Base-by-base conservation (phyloP, 2,329 filamentous ascomycete species). In the Curvularia sp. region DNA sequence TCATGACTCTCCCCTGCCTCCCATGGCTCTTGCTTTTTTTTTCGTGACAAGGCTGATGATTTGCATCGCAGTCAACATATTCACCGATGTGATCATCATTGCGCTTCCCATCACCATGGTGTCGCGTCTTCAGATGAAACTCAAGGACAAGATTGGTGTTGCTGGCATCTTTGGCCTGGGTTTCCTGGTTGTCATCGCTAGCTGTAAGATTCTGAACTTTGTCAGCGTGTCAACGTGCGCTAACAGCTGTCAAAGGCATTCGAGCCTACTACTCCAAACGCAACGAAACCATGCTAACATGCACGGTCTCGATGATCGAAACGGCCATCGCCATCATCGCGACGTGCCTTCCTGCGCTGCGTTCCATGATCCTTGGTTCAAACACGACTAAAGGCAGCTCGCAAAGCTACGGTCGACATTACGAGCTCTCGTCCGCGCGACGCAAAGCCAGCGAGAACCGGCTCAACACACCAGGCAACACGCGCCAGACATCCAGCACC, bases 271-370 rank as follows among this genome's bases (percentile, higher is more conserved):
- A 67, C 33, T 66, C 67, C 13, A 54, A 55, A 12, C 53, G 31
- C 35, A 55, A 69, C 47, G 53, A 69, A 35, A 68, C 64, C 1
- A 68, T 69, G 66, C 48, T 69, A 28, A 69, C 67, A 0, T 67
- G 62, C 38, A 68, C 65, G 28, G 67, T 67, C n/a, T 69, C 67
- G 15, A 67, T 66, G 64, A 59, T 68, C 13, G 67, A 69, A 48
- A 64, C 59, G 4, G 65, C 77, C 4, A 73, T 80, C 7, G 76
- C 78, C 1, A 78, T 80, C 33, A 79, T 80, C 9, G 76, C 77
- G 1, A 71, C 75, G 2, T 79, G 75, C n/a, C 73, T 79, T 0
- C 77, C 77, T 10, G 67, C 67, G 9, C 49, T 69, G 9, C 67
- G 64, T 46, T 64, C 67, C 26, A 62, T 66, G 57, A 44, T 68